Percentiles rank a stretch among this genome's conserved stretches.
These are phyloP conservation scores for Zymoseptoria crescenta DNA, from an alignment of 2,329 filamentous ascomycete genomes.

Conservation along the genomic window DNA sequence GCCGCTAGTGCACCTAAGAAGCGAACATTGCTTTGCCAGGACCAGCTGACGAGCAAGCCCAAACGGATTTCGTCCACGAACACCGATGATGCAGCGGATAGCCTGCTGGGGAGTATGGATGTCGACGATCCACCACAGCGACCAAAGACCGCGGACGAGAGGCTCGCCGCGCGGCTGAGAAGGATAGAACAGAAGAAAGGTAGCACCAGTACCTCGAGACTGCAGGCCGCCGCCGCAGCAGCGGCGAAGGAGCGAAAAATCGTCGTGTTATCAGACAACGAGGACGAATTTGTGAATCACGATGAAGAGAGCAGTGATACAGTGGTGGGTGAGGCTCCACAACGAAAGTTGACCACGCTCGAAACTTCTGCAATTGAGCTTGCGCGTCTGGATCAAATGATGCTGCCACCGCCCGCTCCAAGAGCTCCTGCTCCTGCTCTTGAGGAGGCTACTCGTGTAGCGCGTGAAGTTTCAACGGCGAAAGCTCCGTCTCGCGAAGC, in stretches of 20 bases:
- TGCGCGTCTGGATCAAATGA: slow-evolving; percentile 13
- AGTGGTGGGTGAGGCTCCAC: not conserved
- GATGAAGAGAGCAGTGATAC: not conserved
- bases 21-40: slow-evolving; percentile 36
- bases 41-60: slow-evolving; percentile 20
- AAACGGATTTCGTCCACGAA: slow-evolving; percentile 11
- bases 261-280: slow-evolving; percentile 5
- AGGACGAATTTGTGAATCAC: not conserved
- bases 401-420: slow-evolving; percentile 14
- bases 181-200: slow-evolving; percentile 22
- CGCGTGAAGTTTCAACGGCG: not conserved
- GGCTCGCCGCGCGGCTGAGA: slow-evolving; percentile 25
- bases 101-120: slow-evolving; percentile 14
- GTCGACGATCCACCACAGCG: slow-evolving; percentile 16
- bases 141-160: slow-evolving; percentile 16
- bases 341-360: not conserved
- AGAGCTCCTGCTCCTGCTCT: not conserved
- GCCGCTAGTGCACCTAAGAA: slow-evolving; percentile 33
- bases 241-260: slow-evolving; percentile 1
- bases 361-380: slow-evolving; percentile 11
- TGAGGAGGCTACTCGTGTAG: not conserved
- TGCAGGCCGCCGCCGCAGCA: not conserved
- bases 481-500: not conserved
- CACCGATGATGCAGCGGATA: slow-evolving; percentile 8
- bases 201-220: slow-evolving; percentile 11